Base-by-base conservation (phyloP, 345 rosid genomes). In the Ceriops tagal region DNA sequence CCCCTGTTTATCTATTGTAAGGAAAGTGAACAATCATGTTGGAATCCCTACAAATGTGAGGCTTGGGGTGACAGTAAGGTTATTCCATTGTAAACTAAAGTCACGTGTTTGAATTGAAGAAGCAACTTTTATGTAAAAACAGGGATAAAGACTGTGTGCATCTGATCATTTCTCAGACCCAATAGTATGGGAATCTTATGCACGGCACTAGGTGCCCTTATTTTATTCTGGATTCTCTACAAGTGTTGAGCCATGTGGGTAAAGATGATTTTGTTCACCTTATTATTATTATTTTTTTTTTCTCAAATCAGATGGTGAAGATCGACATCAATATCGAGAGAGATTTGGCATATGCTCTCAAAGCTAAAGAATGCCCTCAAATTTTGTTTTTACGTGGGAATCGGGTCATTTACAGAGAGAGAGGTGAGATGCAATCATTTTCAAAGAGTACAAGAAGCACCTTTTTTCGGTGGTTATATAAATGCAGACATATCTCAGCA, bases 261-360 rank as follows among this genome's bases (percentile, higher is more conserved):
- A 21, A 19, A 13, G 16, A 34, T 72, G 32, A 35, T 69, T 11
- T 9, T 67, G 26, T 67, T 35, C n/a, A 30, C 15, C 60, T 68
- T 61, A 35, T 34, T 56, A 61, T 37, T 53, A n/a, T 20, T 53
- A 2, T 53, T 26, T 53, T n/a, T 3, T 55, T 69, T 27, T 65
- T 66, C 30, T 75, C 72, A 70, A 70, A 67, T 66, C 88, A 93
- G 97, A 87, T 96, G 5, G 89, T 88, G 75, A 93, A 91, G 79
- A 72, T 91, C 74, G 95, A 93, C 75, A 70, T 89, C 64, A 91
- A 91, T 68, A 88, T 93, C 6, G 97, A 93, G 83, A 91, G 83
- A 75, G 98, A 91, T 80, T 70, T 89, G 81, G 93, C 96, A n/a
- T 91, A 91, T 84, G 95, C 97, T 78, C 96, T 93, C 56, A 88